Base-by-base conservation (phyloP, 495 filamentous ascomycete species). In the Podospora pseudoanserina region DNA sequence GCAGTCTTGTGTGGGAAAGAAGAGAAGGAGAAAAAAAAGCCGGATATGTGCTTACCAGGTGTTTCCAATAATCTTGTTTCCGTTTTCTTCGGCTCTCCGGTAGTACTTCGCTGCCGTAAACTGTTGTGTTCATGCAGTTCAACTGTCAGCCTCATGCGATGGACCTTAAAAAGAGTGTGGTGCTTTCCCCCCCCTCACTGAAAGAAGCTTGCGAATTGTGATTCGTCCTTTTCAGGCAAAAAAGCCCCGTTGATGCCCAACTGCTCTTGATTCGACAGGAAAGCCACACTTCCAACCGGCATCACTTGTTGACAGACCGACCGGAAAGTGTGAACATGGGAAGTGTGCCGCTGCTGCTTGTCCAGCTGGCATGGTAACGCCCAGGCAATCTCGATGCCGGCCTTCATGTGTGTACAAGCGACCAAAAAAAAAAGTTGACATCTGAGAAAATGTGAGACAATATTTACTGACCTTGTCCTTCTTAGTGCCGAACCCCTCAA, bases 31-130 rank as follows among this genome's bases (percentile, higher is more conserved):
- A 67, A n/a, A 61, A 20, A 60, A 13, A 19, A 65, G 20, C 19
- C 19, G 26, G 58, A 34, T 44, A 30, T n/a, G 27, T 18, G 61
- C 92, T 81, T 89, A 97, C 95, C 95, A 99, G 63, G 92, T 92
- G 81, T 97, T 99, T 39, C 95, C 95, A 67, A 98, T 82, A 57
- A 87, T 92, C 82, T 96, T 97, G 77, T 87, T 90, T 54, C 95
- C 95, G 72, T 89, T 90, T 74, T 91, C 79, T 81, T 99, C 95
- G 53, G 95, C 95, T 71, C 93, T 85, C 71, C 94, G 92, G 78
- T 97, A 93, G 81, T 97, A 98, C 83, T 90, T 91, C 67, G 96
- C 96, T 60, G 94, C 89, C 77, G 86, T 88, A 79, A 86, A 93
- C 92, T 96, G 81, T 76, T 96, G 81, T 76, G 71, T 54, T 67